Evolutionary conservation across 2,329 filamentous ascomycete species (phyloP), one percentile per base, ranked within the genome.

Genomic region (Penicillium capsulatum): DNA sequence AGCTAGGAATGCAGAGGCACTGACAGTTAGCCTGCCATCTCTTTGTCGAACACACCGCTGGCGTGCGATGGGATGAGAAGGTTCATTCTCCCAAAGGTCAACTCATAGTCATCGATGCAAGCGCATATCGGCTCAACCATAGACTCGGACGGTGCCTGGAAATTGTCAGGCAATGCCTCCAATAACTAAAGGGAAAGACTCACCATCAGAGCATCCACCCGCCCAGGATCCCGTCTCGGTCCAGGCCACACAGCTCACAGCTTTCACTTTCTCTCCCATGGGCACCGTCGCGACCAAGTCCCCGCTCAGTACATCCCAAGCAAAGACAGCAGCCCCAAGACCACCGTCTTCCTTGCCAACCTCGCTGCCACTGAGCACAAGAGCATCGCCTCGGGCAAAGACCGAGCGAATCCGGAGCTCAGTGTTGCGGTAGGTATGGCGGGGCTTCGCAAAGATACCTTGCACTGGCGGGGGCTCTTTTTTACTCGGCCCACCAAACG

Each of bases 241-340:
- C 65, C 66, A 70, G n/a, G 66, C 61, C 34, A 71, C 67, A 45
- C 64, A 67, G 46, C 67, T 70, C 4, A 68, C 67, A 7, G 61
- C 67, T 45, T 66, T 68, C n/a, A 69, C 63, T 5, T 59, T 56
- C 15, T 58, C 49, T 3, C 64, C 67, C 41, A 59, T 61, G 31
- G 60, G 52, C 10, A 95, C 66, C 49, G 71, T 79, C 20, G 84
- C 79, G 42, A 79, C 71, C 35, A 85, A 60, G 38, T 81, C 77
- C 1, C 87, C 90, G 4, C 76, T 83, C 38, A 95, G 62, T 14
- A 94, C 69, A 67, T 96, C 89, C 91, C 91, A 97, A 1, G 80
- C 86, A 50, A 69, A 67, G 3, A 66, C 57, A 36, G 51, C 51
- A 3, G 64, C 64, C 29, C 65, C 48, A 15, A 34, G 51, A 2